Evolutionary conservation across 768 basidiomycete genomes (phyloP), one percentile per base, ranked within the genome.

Genomic region (Cystofilobasidium bisporidii): DNA sequence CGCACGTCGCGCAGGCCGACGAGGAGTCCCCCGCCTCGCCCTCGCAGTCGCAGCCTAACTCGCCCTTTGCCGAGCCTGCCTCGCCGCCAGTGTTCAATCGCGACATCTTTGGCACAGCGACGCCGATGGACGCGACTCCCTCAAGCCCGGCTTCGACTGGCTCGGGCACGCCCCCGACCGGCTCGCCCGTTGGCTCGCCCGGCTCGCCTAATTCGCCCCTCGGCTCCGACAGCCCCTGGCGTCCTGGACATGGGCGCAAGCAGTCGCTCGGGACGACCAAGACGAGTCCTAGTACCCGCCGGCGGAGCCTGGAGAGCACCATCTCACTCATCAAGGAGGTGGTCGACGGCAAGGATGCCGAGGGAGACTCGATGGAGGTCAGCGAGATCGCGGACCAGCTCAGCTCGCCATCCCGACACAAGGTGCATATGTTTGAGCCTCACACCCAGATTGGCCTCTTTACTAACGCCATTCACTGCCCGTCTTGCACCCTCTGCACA

Each of bases 241-340:
- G 85, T 87, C 64, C 72, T 18, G 88, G 88, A 72, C 78, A 79
- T 69, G 82, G 81, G 3, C 82, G 90, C 53, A 85, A 88, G 73
- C 85, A 86, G 61, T 92, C 89, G 74, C 77, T 97, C 70, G 94
- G 94, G 4, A 97, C 94, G 71, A 97, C 93, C 71, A 87, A 86
- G 85, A 94, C 93, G 61, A 87, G 73, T 33, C 94, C 96, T 18
- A 92, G 89, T 76, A 98, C 87, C 60, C 81, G 96, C 71, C 81
- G 94, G 78, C 81, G 94, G 76, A 91, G 88, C 75, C 77, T 98
- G 76, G 94, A 97, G 81, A 92, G 88, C 76, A 98, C 96, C 62
- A 91, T 93, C 81, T 87, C 87, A 70, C 83, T 97, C 75, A 94
- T 98, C 74, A 87, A 92, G 78, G 90, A 91, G 72, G 94, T 88